These are phyloP conservation scores for Aquanectria penicillioides DNA, from an alignment of 2,329 filamentous ascomycete genomes.

Conservation along the genomic window DNA sequence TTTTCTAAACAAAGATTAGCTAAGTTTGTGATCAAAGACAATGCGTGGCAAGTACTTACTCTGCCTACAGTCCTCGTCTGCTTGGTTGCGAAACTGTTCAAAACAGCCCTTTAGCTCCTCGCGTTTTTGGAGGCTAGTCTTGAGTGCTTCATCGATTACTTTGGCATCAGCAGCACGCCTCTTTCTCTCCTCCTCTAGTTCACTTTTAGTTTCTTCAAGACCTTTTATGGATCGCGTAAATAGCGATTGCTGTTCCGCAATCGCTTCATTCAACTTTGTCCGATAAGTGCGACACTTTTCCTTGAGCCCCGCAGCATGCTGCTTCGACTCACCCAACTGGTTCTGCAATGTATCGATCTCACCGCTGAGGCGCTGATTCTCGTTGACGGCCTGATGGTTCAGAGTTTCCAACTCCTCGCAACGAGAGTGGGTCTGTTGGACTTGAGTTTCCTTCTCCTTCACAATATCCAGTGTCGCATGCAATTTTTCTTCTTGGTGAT, in stretches of 20 bases:
- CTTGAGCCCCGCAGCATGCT: constrained; percentile 33
- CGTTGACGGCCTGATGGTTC: constrained; percentile 30
- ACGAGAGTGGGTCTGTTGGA: constrained; percentile 37
- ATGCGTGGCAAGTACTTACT: constrained; percentile 32
- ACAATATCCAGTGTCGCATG: constrained; percentile 24
- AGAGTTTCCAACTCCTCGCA: constrained; percentile 42
- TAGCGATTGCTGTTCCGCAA: constrained; percentile 57
- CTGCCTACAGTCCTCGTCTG: constrained; percentile 32
- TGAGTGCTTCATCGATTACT: constrained; percentile 41
- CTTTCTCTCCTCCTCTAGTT: constrained; percentile 47
- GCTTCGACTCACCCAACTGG: constrained; percentile 38
- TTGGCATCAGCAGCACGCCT: constrained; percentile 33
- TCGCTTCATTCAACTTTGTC: constrained; percentile 56
- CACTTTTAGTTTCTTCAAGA: constrained; percentile 46
- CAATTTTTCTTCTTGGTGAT: constrained; percentile 30
- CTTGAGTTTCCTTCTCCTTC: constrained; percentile 33
- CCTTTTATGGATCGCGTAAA: constrained; percentile 47
- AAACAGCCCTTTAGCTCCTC: constrained; percentile 46
- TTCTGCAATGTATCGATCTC: constrained; percentile 43
- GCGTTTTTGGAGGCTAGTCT: constrained; percentile 43
- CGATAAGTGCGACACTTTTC: constrained; percentile 50
- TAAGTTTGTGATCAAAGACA: not conserved
- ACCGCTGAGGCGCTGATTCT: constrained; percentile 39
- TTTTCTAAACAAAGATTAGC: constrained; percentile 35
- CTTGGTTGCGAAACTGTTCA: constrained; percentile 38